Evolutionary conservation across 2,329 filamentous ascomycete species (phyloP).

Genomic region (Botryosphaeria dothidea): DNA sequence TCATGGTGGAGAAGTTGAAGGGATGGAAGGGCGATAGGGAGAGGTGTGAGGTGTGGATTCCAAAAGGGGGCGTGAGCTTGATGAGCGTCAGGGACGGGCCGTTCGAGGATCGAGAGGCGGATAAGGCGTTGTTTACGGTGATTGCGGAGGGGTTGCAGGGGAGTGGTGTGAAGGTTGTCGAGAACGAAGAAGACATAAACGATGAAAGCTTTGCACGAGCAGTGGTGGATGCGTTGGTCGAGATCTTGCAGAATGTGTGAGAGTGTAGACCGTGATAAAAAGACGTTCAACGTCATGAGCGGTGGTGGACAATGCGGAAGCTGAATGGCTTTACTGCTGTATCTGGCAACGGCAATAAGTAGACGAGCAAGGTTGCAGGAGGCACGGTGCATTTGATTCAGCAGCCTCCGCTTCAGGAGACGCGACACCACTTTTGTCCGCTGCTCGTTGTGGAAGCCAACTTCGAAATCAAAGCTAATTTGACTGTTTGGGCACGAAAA

Average conservation of each 20-base stretch:
- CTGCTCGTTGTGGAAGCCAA: no score
- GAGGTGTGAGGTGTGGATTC: constrained; percentile 59
- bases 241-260: constrained; percentile 27
- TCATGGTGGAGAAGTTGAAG: constrained; percentile 57
- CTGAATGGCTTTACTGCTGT: no score
- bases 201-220: constrained; percentile 53
- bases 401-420: no score
- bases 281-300: no score
- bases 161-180: constrained; percentile 51
- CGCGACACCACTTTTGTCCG: no score
- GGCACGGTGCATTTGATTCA: no score
- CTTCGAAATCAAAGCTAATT: no score
- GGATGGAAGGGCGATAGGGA: constrained; percentile 38
- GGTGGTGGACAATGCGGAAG: no score
- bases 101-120: constrained; percentile 55
- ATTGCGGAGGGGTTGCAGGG: constrained; percentile 52
- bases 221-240: constrained; percentile 46
- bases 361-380: no score
- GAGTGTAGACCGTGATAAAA: background rate
- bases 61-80: constrained; percentile 62
- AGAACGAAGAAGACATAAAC: constrained; percentile 57
- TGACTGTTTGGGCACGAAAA: no score
- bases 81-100: constrained; percentile 55
- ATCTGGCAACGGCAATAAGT: no score
- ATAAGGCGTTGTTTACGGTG: constrained; percentile 48